Conservation (phyloP, 129 eudicot species). For the Kitagawia praeruptora region DNA sequence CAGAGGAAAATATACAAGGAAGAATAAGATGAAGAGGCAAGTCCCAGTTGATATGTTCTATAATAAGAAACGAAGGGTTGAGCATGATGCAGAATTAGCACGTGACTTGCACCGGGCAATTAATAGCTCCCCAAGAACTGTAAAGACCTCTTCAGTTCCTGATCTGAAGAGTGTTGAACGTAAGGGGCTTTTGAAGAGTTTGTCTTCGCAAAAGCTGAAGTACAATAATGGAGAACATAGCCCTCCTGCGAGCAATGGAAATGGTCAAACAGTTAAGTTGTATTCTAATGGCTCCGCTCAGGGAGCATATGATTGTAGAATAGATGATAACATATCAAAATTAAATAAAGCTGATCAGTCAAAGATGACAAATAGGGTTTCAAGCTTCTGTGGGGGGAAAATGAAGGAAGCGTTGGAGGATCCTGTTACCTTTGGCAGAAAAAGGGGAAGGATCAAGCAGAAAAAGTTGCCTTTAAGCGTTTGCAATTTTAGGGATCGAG, state of each 20-base stretch:
- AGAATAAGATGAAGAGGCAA: constrained; percentile 59
- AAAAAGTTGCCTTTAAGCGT: constrained; percentile 77
- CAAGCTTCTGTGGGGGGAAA: constrained; percentile 28
- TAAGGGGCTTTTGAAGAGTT: constrained; percentile 43
- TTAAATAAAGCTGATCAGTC: constrained; percentile 22
- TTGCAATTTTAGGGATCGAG: constrained; percentile 63
- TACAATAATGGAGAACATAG: constrained; percentile 19
- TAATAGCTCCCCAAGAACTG: constrained; percentile 79
- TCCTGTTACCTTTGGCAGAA: constrained; percentile 36
- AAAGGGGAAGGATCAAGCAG: constrained; percentile 83
- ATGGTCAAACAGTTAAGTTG: constrained; percentile 21
- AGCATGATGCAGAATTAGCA: constrained; percentile 70
- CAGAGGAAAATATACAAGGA: constrained; percentile 31
- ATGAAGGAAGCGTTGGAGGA: constrained; percentile 37
- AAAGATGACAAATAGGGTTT: constrained; percentile 26
- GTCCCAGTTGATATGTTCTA: constrained; percentile 57
- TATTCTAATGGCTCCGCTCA: constrained; percentile 19
- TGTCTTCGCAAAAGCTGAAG: constrained; percentile 24
- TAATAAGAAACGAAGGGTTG: constrained; percentile 41
- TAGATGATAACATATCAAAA: constrained; percentile 30
- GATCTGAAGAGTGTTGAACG: constrained; percentile 46
- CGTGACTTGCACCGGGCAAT: constrained; percentile 59
- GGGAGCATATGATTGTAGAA: constrained; percentile 25
- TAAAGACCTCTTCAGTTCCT: constrained; percentile 38
- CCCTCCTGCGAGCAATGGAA: constrained; percentile 32